A percentile compares a stretch with the other conserved stretches of the same genome.
Conservation (phyloP, 352 stramenopile species). For the Phytophthora quininea region DNA sequence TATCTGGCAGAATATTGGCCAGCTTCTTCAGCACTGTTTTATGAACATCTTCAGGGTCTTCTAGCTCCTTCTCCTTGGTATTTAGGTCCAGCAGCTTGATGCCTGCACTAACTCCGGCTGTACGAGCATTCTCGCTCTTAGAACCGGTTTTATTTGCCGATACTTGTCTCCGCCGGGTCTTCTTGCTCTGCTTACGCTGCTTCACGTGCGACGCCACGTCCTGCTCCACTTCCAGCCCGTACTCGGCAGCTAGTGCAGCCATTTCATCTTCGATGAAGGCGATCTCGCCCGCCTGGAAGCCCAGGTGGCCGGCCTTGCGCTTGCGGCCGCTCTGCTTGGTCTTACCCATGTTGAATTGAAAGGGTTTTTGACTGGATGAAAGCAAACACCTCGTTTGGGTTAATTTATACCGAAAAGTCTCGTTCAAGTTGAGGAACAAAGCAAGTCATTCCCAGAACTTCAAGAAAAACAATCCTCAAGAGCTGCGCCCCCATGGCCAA, state of each 20-base stretch:
- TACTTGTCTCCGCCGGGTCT: constrained; percentile 22
- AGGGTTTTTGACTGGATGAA: not conserved
- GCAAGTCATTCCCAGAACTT: too few species aligned
- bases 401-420: too few species aligned
- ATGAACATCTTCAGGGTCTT: constrained; percentile 47
- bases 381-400: not conserved
- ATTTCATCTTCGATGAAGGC: constrained; percentile 90
- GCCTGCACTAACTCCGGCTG: not conserved
- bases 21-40: constrained; percentile 48
- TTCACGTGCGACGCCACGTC: constrained; percentile 69
- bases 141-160: not conserved
- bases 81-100: constrained; percentile 20
- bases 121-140: not conserved
- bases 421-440: not conserved
- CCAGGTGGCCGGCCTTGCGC: constrained; percentile 75
- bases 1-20: constrained; percentile 59
- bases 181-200: constrained; percentile 64
- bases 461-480: not conserved
- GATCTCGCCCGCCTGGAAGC: constrained; percentile 77
- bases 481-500: not conserved
- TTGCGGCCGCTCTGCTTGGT: constrained; percentile 44
- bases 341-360: constrained; percentile 21
- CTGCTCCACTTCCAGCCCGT: constrained; percentile 72
- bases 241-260: constrained; percentile 77
- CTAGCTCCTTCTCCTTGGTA: constrained; percentile 12